Base-by-base conservation (phyloP, 2,329 filamentous ascomycete genomes). In the Dactylellina haptotyla region DNA sequence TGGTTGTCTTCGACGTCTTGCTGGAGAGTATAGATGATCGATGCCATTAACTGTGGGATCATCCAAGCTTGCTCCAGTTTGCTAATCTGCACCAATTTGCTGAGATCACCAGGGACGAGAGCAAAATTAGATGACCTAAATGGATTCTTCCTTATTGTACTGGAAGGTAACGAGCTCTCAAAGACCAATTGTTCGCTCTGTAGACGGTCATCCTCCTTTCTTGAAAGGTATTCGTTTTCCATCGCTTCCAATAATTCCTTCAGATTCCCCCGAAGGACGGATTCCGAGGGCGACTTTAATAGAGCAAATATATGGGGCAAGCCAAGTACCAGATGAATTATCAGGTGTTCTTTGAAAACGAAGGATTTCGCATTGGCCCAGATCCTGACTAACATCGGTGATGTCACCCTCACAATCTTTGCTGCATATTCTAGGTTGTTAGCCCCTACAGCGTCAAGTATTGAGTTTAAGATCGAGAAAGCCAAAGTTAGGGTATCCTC, bases 171-270 rank as follows among this genome's bases (percentile, higher is more conserved):
- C 83, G 81, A 59, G 77, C 66, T 75, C 83, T 79, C 78, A 83
- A 91, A 90, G 0, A 84, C 82, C 25, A 97, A 79, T 77, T 97
- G 91, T 72, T 91, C 88, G n/a, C 96, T 82, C 75, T 92, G 90
- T 9, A 98, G 84, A 37, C 89, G 87, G 51, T 91, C 88, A 69
- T 87, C 87, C 51, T 90, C 88, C 34, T 87, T 84, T 72, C 92
- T 86, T 16, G 37, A 16, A 75, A 84, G 88, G 2, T 98, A 98
- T 78, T 97, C 94, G 6, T 82, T 82, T 83, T 89, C 90, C n/a
- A 99, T 81, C 2, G 85, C 84, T 46, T 93, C 89, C 32, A 88
- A 79, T 1, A 97, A 80, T n/a, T 86, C 85, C 75, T 89, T 87
- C 4, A 96, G 76, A 62, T 77, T 79, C 65, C 78, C 80, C 76